These are phyloP conservation scores for Chamaecyparis obtusa DNA, from an alignment of 75 land plant species.

Conservation along the genomic window DNA sequence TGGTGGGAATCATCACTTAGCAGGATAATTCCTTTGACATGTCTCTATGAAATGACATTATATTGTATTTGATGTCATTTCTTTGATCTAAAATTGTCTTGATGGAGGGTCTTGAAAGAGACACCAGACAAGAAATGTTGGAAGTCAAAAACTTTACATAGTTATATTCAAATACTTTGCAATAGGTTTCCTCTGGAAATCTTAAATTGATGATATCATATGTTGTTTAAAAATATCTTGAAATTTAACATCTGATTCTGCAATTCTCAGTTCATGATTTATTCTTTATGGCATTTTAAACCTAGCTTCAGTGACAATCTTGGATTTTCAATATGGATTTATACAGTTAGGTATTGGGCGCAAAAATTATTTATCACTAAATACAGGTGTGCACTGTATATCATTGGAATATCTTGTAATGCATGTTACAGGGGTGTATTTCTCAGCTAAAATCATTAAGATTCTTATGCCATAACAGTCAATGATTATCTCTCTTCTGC, in stretches of 20 bases:
- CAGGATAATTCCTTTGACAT: too few relatives aligned
- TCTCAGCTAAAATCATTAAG: not conserved
- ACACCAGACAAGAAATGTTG: too few relatives aligned
- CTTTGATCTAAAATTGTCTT: too few relatives aligned
- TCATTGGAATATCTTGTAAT: not conserved
- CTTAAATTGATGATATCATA: not conserved
- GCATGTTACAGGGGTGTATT: not conserved
- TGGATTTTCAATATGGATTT: not conserved
- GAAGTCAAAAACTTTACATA: too few relatives aligned
- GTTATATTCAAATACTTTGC: too few relatives aligned
- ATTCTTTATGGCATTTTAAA: not conserved
- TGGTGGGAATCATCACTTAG: too few relatives aligned
- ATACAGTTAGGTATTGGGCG: too few relatives aligned
- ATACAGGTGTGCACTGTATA: not conserved
- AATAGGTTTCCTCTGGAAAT: too few relatives aligned
- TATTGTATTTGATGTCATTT: too few relatives aligned
- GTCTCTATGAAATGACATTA: too few relatives aligned
- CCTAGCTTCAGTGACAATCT: not conserved
- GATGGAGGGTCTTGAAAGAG: too few relatives aligned
- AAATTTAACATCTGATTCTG: not conserved
- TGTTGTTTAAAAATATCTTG: not conserved
- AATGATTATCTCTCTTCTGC: not conserved
- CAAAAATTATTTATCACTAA: not conserved
- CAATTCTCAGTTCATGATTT: not conserved
- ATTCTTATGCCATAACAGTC: not conserved